These are phyloP conservation scores for Sporobolomyces pararoseus DNA, from an alignment of 768 basidiomycete species.

Conservation along the genomic window DNA sequence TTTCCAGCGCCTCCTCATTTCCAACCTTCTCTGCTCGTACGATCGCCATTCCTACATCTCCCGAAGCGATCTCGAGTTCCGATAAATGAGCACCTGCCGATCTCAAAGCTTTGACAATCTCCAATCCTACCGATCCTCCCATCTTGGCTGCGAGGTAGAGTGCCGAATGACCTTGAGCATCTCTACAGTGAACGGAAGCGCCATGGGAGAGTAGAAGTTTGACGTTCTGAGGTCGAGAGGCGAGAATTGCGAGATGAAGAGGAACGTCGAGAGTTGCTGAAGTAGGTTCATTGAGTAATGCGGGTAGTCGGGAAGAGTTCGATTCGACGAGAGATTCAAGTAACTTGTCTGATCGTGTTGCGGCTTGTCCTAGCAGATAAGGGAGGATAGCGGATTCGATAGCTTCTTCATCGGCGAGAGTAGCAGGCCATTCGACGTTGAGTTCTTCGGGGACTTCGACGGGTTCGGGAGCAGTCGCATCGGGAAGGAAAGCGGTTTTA, in stretches of 20 bases:
- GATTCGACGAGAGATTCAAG: conserved; percentile 23
- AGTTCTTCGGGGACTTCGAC: conserved; percentile 25
- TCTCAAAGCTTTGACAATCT: conserved; percentile 41
- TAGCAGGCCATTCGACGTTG: conserved; percentile 33
- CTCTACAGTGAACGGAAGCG: conserved; percentile 47
- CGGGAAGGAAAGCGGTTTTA: background rate
- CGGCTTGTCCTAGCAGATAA: conserved; percentile 41
- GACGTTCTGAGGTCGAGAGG: conserved; percentile 36
- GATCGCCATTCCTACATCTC: conserved; percentile 36
- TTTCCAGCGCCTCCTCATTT: background rate
- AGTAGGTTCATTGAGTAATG: conserved; percentile 38
- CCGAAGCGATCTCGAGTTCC: conserved; percentile 40
- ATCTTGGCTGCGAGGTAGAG: conserved; percentile 42
- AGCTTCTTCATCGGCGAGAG: conserved; percentile 26
- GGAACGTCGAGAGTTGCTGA: conserved; percentile 41
- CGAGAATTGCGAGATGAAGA: conserved; percentile 47
- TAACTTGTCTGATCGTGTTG: conserved; percentile 20
- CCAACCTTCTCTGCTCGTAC: background rate
- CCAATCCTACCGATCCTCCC: conserved; percentile 17
- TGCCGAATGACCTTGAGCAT: conserved; percentile 44
- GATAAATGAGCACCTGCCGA: conserved; percentile 45
- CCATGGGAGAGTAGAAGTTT: conserved; percentile 45
- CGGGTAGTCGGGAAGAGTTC: conserved; percentile 4
- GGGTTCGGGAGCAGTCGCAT: background rate
- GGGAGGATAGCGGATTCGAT: conserved; percentile 39